phyloP scores from a whole-genome alignment of 441 rosid genomes.

The Daphne laureola region DNA sequence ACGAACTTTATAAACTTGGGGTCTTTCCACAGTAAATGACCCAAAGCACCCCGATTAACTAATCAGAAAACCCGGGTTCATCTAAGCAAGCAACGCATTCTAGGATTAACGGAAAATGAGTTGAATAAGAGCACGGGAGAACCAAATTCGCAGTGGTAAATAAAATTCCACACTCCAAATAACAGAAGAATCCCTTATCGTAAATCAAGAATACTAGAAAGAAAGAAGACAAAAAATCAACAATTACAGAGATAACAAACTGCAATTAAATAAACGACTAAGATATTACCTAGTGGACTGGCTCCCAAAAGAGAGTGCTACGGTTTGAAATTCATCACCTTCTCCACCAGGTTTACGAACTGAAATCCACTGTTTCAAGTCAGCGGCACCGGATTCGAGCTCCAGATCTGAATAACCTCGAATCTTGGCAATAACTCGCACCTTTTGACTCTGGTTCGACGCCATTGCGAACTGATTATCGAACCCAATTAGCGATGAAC shows the following conservation, averaged over 20 bases:
- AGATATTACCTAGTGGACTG: slow-evolving; percentile 29
- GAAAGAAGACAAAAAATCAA: background rate
- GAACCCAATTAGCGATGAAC: background rate
- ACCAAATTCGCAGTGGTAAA: background rate
- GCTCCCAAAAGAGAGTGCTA: slow-evolving; percentile 38
- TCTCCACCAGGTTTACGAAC: slow-evolving; percentile 41
- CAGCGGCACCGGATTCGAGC: slow-evolving; percentile 2
- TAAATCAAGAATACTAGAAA: background rate
- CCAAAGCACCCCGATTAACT: background rate
- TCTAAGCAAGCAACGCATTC: background rate
- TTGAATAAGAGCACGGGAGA: background rate
- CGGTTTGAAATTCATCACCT: slow-evolving; percentile 25
- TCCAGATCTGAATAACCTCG: slow-evolving; percentile 26
- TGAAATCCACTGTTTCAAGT: slow-evolving; percentile 23
- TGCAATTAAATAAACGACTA: background rate
- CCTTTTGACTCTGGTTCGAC: slow-evolving; percentile 13
- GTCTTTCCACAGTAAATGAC: background rate
- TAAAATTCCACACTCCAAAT: background rate
- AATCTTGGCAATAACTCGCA: slow-evolving; percentile 63
- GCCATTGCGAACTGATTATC: background rate
- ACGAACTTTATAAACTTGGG: background rate
- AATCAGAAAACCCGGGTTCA: background rate
- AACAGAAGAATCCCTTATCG: background rate
- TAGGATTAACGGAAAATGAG: background rate
- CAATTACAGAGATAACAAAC: background rate